Percentiles rank a stretch among this genome's conserved stretches.
Conservation (phyloP, 176 grass and related monocot genomes). For the Oryza glaberrima region DNA sequence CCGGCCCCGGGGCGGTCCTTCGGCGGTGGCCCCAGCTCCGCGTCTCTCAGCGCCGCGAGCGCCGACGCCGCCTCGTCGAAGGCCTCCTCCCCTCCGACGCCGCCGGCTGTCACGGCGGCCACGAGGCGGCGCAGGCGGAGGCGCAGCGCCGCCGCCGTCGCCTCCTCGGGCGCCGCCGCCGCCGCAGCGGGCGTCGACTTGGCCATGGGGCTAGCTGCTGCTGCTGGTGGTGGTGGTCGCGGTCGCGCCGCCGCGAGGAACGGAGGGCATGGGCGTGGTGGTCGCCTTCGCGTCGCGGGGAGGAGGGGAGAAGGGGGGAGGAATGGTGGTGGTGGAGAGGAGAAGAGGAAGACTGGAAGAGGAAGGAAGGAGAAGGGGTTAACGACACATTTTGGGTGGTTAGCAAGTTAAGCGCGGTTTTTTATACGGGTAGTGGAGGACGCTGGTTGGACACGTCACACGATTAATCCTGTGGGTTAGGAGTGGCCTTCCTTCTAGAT, state of each 20-base stretch:
- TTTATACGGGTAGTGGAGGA: conserved; percentile 24
- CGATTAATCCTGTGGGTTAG: background rate
- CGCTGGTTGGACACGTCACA: conserved; percentile 3
- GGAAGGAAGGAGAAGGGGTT: background rate
- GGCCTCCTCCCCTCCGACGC: conserved; percentile 39
- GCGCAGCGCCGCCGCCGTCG: conserved; percentile 48
- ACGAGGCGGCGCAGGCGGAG: conserved; percentile 53
- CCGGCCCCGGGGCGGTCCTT: conserved; percentile 8
- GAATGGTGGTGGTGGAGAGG: background rate
- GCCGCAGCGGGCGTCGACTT: conserved; percentile 35
- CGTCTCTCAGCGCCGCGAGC: conserved; percentile 53
- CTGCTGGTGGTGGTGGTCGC: background rate
- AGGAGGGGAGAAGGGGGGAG: background rate
- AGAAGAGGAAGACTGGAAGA: background rate
- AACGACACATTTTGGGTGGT: background rate
- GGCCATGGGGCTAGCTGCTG: background rate
- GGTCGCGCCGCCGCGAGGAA: background rate
- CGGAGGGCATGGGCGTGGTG: conserved; percentile 22
- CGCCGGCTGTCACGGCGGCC: conserved; percentile 43
- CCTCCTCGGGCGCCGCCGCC: conserved; percentile 30
- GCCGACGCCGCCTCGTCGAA: conserved; percentile 59
- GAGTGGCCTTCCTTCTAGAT: background rate
- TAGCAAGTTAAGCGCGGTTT: background rate
- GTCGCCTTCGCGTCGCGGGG: background rate
- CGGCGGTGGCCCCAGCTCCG: conserved; percentile 33